Evolutionary conservation across 2,329 filamentous ascomycete species (phyloP).

Genomic region (Kalmusia sp.): DNA sequence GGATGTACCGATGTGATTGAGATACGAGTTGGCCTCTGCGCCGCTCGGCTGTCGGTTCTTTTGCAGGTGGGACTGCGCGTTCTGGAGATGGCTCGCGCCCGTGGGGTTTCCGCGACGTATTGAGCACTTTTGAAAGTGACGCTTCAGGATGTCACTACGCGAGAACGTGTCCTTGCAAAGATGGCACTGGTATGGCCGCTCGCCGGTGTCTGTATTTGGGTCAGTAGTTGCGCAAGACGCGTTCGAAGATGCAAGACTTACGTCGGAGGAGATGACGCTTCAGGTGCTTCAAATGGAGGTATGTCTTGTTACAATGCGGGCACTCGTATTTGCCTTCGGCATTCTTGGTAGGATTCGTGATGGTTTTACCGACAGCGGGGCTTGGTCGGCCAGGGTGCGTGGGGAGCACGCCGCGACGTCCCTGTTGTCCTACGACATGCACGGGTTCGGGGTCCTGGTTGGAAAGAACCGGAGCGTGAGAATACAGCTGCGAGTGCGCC

Average conservation of each 20-base stretch:
- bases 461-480: constrained; percentile 44
- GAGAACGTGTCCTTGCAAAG: constrained; percentile 98
- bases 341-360: constrained; percentile 90
- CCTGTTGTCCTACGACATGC: constrained; percentile 94
- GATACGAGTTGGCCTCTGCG: constrained; percentile 45
- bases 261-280: constrained; percentile 95
- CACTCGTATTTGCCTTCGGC: constrained; percentile 98
- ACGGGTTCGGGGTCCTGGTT: constrained; percentile 68
- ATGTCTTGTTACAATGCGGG: constrained; percentile 97
- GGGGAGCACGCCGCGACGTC: constrained; percentile 86
- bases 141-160: constrained; percentile 96
- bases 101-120: constrained; percentile 95
- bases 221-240: constrained; percentile 27
- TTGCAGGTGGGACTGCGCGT: constrained; percentile 88
- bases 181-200: constrained; percentile 97
- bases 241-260: constrained; percentile 66
- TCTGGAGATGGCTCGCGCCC: constrained; percentile 90
- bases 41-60: constrained; percentile 57
- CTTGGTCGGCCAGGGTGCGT: constrained; percentile 87
- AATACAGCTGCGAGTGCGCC: constrained; percentile 46
- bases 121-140: constrained; percentile 99
- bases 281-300: constrained; percentile 94
- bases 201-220: constrained; percentile 81
- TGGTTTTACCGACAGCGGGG: constrained; percentile 79
- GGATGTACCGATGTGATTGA: constrained; percentile 43